Base-by-base conservation (phyloP, 176 grass and related monocot species). In the Bonia amplexicaulis region DNA sequence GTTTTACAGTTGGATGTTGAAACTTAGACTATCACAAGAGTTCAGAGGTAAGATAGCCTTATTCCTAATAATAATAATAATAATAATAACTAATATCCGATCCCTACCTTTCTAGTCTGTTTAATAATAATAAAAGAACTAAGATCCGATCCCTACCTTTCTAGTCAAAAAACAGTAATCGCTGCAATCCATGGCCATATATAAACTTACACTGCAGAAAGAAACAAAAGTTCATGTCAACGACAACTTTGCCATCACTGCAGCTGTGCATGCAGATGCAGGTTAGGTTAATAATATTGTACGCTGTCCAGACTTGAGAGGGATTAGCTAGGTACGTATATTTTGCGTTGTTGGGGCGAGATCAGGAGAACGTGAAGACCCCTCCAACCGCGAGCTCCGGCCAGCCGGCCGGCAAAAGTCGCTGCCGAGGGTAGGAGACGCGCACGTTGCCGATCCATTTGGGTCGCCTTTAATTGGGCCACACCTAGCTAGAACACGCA, bases 201-300 rank as follows among this genome's bases (percentile, higher is more conserved):
- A 69, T 41, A 42, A 29, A 72, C 67, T 82, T 40, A 60, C 40
- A 47, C 5, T 71, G 61, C 25, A 57, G 67, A 14, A 20, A 73
- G 42, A 59, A 73, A 83, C 84, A 72, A 83, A 16, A 68, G 80
- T 79, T 65, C 67, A 60, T 90, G 80, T 90, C 84, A 87, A 87
- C 79, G 89, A 90, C 84, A 87, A 85, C 51, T 2, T 52, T 51
- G 72, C 46, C 66, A 3, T 37, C 79, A 31, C 31, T 82, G 53
- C 45, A 23, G 57, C n/a, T 11, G 48, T 22, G 54, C 54, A n/a
- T 27, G 59, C 23, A 25, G 25, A 71, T 14, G 42, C 6, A 35
- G 26, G 26, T 31, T 48, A 46, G 60, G 41, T 63, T 78, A 44
- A 71, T 47, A 47, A 15, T 22, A n/a, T 15, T 29, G 52, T 72